Percentiles rank a stretch among this genome's conserved stretches.
Evolutionary conservation across 164 flowering plant species (phyloP).

Genomic region (Warburgia ugandensis): DNA sequence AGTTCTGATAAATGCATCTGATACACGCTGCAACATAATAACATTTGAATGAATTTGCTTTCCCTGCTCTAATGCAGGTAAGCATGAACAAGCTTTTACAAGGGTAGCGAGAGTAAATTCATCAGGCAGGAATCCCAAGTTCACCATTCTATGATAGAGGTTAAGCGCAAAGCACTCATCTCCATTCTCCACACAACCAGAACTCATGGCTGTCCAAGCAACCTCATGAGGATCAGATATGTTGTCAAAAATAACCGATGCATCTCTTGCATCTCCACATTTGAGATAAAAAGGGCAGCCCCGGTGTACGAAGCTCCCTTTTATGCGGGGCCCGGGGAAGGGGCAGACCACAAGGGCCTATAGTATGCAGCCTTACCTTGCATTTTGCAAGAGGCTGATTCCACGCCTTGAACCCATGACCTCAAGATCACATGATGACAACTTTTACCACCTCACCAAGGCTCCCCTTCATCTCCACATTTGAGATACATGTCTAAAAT

Average conservation of each 20-base stretch:
- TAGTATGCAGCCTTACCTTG: no score
- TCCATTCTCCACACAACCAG: constrained; percentile 50
- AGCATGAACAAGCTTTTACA: constrained; percentile 48
- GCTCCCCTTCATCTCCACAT: no score
- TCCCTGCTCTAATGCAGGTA: constrained; percentile 44
- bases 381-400: no score
- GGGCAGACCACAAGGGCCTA: no score
- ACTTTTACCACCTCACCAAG: no score
- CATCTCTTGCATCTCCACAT: constrained; percentile 36
- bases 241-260: constrained; percentile 25
- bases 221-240: constrained; percentile 40
- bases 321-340: no score
- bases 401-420: no score
- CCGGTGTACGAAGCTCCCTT: no score
- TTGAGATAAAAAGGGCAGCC: no score
- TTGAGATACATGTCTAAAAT: constrained; percentile 49
- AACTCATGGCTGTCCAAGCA: constrained; percentile 56
- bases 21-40: constrained; percentile 32
- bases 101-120: constrained; percentile 47
- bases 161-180: constrained; percentile 35
- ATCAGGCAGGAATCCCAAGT: constrained; percentile 34
- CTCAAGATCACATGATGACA: no score
- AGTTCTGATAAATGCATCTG: constrained; percentile 43
- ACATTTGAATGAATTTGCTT: constrained; percentile 48
- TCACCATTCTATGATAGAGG: constrained; percentile 38